These are phyloP conservation scores for Turritis glabra DNA, from an alignment of 345 rosid genomes.

Conservation along the genomic window DNA sequence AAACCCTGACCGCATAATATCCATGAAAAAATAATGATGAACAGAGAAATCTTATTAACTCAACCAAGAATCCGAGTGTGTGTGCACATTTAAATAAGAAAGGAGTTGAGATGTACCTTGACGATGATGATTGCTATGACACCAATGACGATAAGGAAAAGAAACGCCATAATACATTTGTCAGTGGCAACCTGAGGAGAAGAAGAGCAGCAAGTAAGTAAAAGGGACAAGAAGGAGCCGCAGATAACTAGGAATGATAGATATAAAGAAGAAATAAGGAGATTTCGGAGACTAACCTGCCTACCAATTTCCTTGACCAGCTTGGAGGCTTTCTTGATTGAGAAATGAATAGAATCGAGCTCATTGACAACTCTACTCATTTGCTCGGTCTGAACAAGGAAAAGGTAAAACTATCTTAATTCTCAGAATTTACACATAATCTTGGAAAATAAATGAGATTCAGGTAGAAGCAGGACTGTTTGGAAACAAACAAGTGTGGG, in stretches of 20 bases:
- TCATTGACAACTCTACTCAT: slow-evolving; percentile 98
- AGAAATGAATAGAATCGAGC: slow-evolving; percentile 92
- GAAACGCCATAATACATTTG: slow-evolving; percentile 82
- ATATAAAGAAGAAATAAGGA: slow-evolving; percentile 29
- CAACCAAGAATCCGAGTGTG: background rate
- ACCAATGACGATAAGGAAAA: slow-evolving; percentile 79
- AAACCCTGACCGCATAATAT: background rate
- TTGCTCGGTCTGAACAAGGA: slow-evolving; percentile 79
- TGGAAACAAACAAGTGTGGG: slow-evolving; percentile 12
- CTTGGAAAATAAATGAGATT: slow-evolving; percentile 1
- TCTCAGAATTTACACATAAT: background rate
- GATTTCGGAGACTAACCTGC: slow-evolving; percentile 70
- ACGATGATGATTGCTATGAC: slow-evolving; percentile 85
- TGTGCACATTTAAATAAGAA: background rate
- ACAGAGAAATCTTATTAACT: background rate
- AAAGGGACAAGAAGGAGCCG: slow-evolving; percentile 6
- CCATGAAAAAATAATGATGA: background rate
- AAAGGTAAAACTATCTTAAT: slow-evolving; percentile 29
- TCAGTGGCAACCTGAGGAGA: slow-evolving; percentile 89
- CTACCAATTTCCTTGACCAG: slow-evolving; percentile 97
- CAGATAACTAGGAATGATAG: background rate
- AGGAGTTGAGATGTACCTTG: slow-evolving; percentile 56
- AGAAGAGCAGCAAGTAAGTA: slow-evolving; percentile 22
- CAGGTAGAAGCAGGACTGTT: background rate
- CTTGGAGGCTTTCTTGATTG: slow-evolving; percentile 90